Base-by-base conservation (phyloP, 176 grass and related monocot species). In the Eremochloa ophiuroides region DNA sequence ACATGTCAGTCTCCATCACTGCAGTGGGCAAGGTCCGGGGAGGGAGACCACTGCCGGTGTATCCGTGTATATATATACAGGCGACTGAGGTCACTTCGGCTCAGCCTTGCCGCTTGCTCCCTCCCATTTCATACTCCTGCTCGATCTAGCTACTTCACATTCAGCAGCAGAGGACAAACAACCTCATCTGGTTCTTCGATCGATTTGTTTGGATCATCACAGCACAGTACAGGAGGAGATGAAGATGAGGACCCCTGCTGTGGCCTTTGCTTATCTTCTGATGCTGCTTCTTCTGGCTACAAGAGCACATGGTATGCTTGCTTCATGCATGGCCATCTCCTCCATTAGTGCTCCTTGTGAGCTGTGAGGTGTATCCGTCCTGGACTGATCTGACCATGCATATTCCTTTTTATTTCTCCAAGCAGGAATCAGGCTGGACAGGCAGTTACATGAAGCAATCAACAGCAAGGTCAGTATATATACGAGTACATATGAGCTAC, bases 341-440 rank as follows among this genome's bases (percentile, higher is more conserved):
- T 62, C 41, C 70, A 51, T 53, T 16, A 34, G 9, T 77, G 16
- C 6, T 66, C 16, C 26, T 46, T 78, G 8, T 55, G 35, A 10
- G 28, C 30, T 56, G 8, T 28, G 20, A 55, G 40, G 58, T 28
- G 5, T 27, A 61, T 28, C 10, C 23, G 26, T 28, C 47, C 53
- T 50, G 26, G 7, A 38, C 67, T 59, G 76, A 53, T 73, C 12
- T 38, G 38, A 77, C 69, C 29, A 62, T 66, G n/a, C 10, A 58
- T 50, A n/a, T 69, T 18, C 2, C 69, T 35, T 29, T 59, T 14
- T 33, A 29, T 46, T 37, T 39, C 46, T 46, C 35, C 66, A 18
- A 82, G 30, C 83, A 98, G 95, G 94, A 44, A 92, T 83, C 76
- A 84, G 91, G 80, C 44, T 91, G 73, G 90, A 94, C 22, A 85